Percentiles rank a stretch among this genome's conserved stretches.
Conservation (phyloP, 2,329 filamentous ascomycete species). For the Paramyrothecium roridum region DNA sequence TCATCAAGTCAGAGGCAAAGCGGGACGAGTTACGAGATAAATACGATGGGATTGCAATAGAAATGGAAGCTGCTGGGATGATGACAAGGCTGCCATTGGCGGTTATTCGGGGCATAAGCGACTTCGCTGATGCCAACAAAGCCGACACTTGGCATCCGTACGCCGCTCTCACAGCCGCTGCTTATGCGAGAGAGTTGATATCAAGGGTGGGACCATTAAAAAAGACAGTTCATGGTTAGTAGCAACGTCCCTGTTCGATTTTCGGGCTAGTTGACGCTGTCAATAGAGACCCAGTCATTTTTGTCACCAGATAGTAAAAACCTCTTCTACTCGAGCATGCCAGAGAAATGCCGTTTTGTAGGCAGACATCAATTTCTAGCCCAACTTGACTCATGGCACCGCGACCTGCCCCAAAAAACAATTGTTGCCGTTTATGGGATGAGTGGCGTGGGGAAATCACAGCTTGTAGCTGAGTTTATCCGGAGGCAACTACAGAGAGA, state of each 20-base stretch:
- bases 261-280: not conserved
- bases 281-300: not conserved
- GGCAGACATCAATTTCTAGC: too few species aligned
- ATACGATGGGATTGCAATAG: not conserved
- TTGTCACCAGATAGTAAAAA: not conserved
- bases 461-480: not conserved
- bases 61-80: not conserved
- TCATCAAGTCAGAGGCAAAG: not conserved
- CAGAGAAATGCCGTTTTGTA: not conserved
- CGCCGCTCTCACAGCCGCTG: not conserved
- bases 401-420: not conserved
- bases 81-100: not conserved
- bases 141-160: not conserved
- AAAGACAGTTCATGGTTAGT: not conserved
- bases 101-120: not conserved
- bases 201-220: not conserved
- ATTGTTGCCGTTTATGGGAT: not conserved
- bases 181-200: not conserved
- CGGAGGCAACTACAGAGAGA: not conserved
- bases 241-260: not conserved
- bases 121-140: not conserved
- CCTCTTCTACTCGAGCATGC: not conserved
- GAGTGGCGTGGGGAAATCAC: not conserved
- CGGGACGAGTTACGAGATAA: not conserved
- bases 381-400: too few species aligned